Conservation (phyloP, 441 rosid species). For the Hura crepitans region DNA sequence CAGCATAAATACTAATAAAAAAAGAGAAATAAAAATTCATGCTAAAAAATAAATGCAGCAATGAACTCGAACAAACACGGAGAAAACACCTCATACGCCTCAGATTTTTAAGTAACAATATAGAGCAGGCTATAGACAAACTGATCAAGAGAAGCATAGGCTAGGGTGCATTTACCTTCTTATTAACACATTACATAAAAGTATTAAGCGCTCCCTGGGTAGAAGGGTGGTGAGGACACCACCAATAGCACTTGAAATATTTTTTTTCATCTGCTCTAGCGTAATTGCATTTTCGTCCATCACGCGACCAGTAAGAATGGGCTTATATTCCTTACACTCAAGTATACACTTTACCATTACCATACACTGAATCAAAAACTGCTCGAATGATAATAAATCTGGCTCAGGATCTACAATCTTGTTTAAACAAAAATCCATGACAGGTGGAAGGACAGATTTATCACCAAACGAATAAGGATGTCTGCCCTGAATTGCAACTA, state of each 20-base stretch:
- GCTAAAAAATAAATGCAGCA: neutral
- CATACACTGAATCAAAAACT: slow-evolving; percentile 94
- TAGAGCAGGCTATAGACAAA: neutral
- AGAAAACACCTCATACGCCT: neutral
- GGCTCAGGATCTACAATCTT: slow-evolving; percentile 77
- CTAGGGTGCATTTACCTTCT: slow-evolving; percentile 57
- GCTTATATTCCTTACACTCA: slow-evolving; percentile 97
- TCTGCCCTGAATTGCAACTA: slow-evolving; percentile 74
- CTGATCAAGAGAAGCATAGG: slow-evolving; percentile 2
- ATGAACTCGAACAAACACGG: neutral
- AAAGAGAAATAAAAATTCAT: neutral
- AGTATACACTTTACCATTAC: slow-evolving; percentile 80
- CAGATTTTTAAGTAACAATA: slow-evolving; percentile 2
- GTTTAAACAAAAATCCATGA: slow-evolving; percentile 88
- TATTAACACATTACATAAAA: slow-evolving; percentile 78
- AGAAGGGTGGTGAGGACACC: slow-evolving; percentile 74
- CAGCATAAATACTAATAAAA: neutral
- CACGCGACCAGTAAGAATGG: slow-evolving; percentile 81
- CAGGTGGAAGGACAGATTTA: slow-evolving; percentile 72
- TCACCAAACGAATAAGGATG: slow-evolving; percentile 98
- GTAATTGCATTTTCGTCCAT: slow-evolving; percentile 76
- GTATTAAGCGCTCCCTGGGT: slow-evolving; percentile 72
- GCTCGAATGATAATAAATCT: slow-evolving; percentile 55
- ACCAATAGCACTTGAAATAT: slow-evolving; percentile 62
- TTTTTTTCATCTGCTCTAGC: slow-evolving; percentile 80